Evolutionary conservation across 768 basidiomycete species (phyloP).

Genomic region (Pluteus cervinus): DNA sequence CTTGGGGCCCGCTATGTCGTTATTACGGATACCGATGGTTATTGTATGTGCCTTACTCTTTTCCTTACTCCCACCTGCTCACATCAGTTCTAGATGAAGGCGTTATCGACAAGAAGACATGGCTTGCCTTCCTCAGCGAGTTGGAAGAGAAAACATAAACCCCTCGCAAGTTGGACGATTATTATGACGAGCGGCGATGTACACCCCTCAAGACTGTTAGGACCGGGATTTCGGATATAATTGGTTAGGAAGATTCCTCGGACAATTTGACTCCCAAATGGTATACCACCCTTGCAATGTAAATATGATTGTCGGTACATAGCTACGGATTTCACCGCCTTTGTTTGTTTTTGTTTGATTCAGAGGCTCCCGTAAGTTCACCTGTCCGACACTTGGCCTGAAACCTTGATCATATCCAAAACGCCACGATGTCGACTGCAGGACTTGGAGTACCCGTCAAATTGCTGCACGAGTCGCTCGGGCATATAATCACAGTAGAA

Average conservation of each 20-base stretch:
- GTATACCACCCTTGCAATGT: too few species aligned
- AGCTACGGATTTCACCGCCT: not conserved
- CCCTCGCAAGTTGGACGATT: too few species aligned
- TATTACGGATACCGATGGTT: conserved; percentile 74
- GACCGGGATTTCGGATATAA: too few species aligned
- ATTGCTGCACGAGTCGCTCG: conserved; percentile 92
- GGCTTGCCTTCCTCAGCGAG: conserved; percentile 81
- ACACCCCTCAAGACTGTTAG: conserved; percentile 5
- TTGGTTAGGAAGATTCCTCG: too few species aligned
- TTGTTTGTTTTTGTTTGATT: conserved; percentile 16
- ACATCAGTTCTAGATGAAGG: conserved; percentile 60
- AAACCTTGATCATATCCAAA: conserved; percentile 7
- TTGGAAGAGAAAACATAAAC: conserved; percentile 55
- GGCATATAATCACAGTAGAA: conserved; percentile 97
- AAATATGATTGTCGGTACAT: not conserved
- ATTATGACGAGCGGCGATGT: not conserved
- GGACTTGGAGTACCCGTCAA: conserved; percentile 95
- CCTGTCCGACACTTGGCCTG: not conserved
- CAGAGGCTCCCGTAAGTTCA: conserved; percentile 1
- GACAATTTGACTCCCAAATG: too few species aligned
- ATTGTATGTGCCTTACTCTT: conserved; percentile 46
- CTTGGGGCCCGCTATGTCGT: conserved; percentile 89
- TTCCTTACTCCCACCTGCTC: not conserved
- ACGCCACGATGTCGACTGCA: conserved; percentile 41
- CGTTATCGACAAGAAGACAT: conserved; percentile 89